Evolutionary conservation across 2,329 filamentous ascomycete genomes (phyloP).

Genomic region (Westerdykella sp.): DNA sequence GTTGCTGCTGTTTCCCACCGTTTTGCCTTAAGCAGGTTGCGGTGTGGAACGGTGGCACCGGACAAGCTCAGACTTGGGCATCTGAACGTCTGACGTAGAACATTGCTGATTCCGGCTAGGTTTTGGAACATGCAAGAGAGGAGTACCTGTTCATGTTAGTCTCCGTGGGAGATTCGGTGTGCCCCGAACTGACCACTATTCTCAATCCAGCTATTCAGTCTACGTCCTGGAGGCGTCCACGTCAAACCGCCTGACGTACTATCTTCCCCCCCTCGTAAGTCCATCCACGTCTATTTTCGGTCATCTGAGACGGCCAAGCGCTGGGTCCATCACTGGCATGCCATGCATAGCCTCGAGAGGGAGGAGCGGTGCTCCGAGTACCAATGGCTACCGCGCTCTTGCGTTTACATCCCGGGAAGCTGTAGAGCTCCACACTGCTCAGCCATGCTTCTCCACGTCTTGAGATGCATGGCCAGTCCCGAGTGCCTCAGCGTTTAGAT

Average conservation of each 20-base stretch:
- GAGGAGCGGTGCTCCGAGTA: slow-evolving; percentile 6
- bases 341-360: slow-evolving; percentile 26
- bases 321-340: slow-evolving; percentile 19
- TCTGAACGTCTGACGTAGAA: not conserved
- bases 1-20: not conserved
- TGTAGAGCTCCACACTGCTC: slow-evolving; percentile 2
- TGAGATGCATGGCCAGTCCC: not conserved
- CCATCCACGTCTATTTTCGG: slow-evolving; percentile 18
- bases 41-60: not conserved
- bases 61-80: not conserved
- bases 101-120: slow-evolving; percentile 33
- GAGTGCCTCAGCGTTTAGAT: too few species aligned
- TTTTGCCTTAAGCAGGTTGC: not conserved
- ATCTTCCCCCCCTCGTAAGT: slow-evolving; percentile 44
- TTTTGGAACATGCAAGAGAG: slow-evolving; percentile 58
- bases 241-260: slow-evolving; percentile 45
- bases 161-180: slow-evolving; percentile 7
- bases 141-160: slow-evolving; percentile 73
- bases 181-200: slow-evolving; percentile 50
- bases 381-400: slow-evolving; percentile 13
- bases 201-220: slow-evolving; percentile 43
- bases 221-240: slow-evolving; percentile 50
- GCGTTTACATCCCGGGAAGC: not conserved
- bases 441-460: slow-evolving; percentile 1
- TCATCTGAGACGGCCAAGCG: slow-evolving; percentile 29